Base-by-base conservation (phyloP, 768 basidiomycete genomes). In the Lyophyllum decastes region DNA sequence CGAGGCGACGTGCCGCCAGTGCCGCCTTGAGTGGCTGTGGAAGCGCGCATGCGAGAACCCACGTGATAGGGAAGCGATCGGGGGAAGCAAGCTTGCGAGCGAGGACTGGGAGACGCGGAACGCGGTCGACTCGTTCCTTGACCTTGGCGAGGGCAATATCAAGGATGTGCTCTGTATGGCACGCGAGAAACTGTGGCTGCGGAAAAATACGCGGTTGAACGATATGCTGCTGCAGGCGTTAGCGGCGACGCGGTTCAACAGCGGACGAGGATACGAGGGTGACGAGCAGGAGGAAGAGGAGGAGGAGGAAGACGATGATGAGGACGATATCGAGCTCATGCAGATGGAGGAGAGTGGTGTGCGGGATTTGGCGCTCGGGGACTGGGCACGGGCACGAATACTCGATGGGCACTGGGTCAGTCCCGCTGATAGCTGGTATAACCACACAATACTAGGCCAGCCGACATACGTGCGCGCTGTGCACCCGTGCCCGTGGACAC, bases 331-430 rank as follows among this genome's bases (percentile, higher is more conserved):
- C 6, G 79, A 79, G 46, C 50, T 76, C 27, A 68, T 78, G 64
- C 72, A 77, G 60, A 67, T 74, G 63, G 78, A 80, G 46, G 72
- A 78, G 47, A 67, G 70, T 27, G 73, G 75, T 19, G 77, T 80
- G 12, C 69, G 75, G 19, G 80, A 82, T 45, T 72, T 91, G 44
- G 88, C 90, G 1, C 72, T 91, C 52, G 76, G 79, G 12, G 89
- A 89, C 61, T 91, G 88, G 88, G 87, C 87, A 5, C 77, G 90
- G 33, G 79, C 76, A 21, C 73, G 89, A 47, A 86, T 92, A 48
- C 70, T 92, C 19, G 89, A 92, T 54, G 90, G 90, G 2, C 80
- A 84, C 62, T 92, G 90, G 90, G 70, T 86, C 44, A 87, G 81
- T 49, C 90, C 90, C 10, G 87, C 85, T 0, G 90, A 92, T 67